These are phyloP conservation scores for Myrica gale DNA, from an alignment of 306 rosid species.

Conservation along the genomic window DNA sequence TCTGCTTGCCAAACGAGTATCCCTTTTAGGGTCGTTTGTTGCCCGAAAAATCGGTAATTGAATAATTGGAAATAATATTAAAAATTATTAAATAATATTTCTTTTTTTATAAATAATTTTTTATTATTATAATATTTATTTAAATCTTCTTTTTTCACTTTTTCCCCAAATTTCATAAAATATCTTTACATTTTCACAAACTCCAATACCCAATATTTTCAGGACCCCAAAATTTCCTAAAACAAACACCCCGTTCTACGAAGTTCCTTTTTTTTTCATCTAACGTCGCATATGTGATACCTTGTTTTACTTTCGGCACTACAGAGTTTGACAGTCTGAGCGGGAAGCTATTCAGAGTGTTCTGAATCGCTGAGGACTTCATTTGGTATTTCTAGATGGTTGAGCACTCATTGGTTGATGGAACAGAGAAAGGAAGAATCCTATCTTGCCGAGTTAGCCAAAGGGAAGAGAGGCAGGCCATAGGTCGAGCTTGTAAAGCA, in stretches of 20 bases:
- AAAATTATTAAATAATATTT: too few relatives aligned
- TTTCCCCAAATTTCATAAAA: too few relatives aligned
- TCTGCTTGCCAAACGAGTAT: not conserved
- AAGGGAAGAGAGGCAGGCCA: not conserved
- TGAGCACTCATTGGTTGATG: not conserved
- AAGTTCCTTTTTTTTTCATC: not conserved
- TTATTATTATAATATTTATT: too few relatives aligned
- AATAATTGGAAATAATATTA: too few relatives aligned
- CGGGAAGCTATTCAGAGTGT: conserved; percentile 57
- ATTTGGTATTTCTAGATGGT: conserved; percentile 2
- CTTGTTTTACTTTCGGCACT: conserved; percentile 22
- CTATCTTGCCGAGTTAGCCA: not conserved
- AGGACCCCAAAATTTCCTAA: too few relatives aligned
- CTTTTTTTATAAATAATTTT: conserved; percentile 47
- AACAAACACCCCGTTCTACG: too few relatives aligned
- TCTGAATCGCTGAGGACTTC: conserved; percentile 37
- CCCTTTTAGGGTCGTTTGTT: not conserved
- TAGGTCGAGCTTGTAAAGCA: not conserved
- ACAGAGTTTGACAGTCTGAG: conserved; percentile 78
- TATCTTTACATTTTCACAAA: too few relatives aligned
- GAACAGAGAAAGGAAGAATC: too few relatives aligned
- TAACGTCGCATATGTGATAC: not conserved
- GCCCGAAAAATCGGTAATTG: conserved; percentile 3
- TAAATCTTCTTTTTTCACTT: too few relatives aligned
- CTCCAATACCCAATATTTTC: too few relatives aligned